Evolutionary conservation across 2,329 filamentous ascomycete genomes (phyloP).

Genomic region (Corynespora cassiicola): DNA sequence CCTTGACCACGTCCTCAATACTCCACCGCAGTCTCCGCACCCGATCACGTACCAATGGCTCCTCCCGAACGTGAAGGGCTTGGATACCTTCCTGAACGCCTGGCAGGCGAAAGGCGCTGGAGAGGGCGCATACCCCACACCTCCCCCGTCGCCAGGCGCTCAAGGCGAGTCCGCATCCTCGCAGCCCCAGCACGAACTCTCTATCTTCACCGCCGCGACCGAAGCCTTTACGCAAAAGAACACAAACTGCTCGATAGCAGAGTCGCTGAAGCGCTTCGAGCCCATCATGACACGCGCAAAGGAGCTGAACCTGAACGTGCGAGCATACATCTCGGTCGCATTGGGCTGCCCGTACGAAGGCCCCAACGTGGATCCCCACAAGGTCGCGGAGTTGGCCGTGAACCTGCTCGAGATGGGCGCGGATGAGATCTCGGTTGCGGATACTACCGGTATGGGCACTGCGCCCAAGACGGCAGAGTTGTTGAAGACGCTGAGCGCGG

Average conservation of each 20-base stretch:
- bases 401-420: slow-evolving; percentile 81
- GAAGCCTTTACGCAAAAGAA: slow-evolving; percentile 83
- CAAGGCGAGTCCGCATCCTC: slow-evolving; percentile 50
- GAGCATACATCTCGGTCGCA: slow-evolving; percentile 76
- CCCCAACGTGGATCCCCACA: slow-evolving; percentile 64
- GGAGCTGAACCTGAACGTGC: slow-evolving; percentile 68
- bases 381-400: slow-evolving; percentile 68
- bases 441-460: slow-evolving; percentile 91
- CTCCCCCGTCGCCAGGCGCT: slow-evolving; percentile 43
- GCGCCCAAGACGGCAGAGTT: slow-evolving; percentile 72
- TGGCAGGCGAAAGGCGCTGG: slow-evolving; percentile 53
- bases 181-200: slow-evolving; percentile 62
- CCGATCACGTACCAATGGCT: slow-evolving; percentile 80
- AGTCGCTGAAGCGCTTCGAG: slow-evolving; percentile 73
- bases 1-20: slow-evolving; percentile 69
- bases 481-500: slow-evolving; percentile 68
- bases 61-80: slow-evolving; percentile 76
- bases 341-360: slow-evolving; percentile 80
- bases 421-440: slow-evolving; percentile 87
- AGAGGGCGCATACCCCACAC: slow-evolving; percentile 58
- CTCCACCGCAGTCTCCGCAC: slow-evolving; percentile 60
- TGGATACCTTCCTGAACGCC: slow-evolving; percentile 66
- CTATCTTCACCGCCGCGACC: slow-evolving; percentile 82
- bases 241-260: slow-evolving; percentile 79
- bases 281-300: slow-evolving; percentile 75